Percentiles rank a stretch among this genome's conserved stretches.
phyloP scores from a whole-genome alignment of 306 rosid genomes.

The Pyrus bretschneideri region DNA sequence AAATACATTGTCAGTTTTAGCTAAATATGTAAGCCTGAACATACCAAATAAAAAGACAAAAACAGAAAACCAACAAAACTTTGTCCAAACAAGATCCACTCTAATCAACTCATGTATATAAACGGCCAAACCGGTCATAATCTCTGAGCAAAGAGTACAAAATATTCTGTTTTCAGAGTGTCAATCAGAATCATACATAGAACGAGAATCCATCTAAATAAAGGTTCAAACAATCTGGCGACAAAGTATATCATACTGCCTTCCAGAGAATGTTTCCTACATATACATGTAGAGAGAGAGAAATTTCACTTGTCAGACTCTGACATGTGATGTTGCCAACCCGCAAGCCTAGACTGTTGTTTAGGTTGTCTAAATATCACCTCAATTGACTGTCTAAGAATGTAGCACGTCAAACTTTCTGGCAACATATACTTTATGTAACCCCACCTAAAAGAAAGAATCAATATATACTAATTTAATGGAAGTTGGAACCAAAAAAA shows the following conservation, averaged over 20 bases:
- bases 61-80: not conserved
- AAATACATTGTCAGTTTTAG: not conserved
- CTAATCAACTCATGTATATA: not conserved
- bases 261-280: not conserved
- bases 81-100: not conserved
- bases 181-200: not conserved
- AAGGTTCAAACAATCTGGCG: not conserved
- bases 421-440: not conserved
- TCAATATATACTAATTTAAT: not conserved
- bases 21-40: not conserved
- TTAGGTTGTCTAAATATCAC: not conserved
- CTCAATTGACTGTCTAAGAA: not conserved
- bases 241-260: not conserved
- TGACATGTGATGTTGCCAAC: not conserved
- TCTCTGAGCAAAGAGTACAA: not conserved
- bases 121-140: no score
- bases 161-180: not conserved
- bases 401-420: not conserved
- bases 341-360: not conserved
- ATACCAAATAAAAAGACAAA: not conserved
- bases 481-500: not conserved
- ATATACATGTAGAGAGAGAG: not conserved
- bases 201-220: not conserved
- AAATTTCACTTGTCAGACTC: not conserved
- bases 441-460: not conserved